Percentiles rank a stretch among this genome's conserved stretches.
phyloP scores from a whole-genome alignment of 1,284 basidiomycete genomes.

The Mixia osmundae region DNA sequence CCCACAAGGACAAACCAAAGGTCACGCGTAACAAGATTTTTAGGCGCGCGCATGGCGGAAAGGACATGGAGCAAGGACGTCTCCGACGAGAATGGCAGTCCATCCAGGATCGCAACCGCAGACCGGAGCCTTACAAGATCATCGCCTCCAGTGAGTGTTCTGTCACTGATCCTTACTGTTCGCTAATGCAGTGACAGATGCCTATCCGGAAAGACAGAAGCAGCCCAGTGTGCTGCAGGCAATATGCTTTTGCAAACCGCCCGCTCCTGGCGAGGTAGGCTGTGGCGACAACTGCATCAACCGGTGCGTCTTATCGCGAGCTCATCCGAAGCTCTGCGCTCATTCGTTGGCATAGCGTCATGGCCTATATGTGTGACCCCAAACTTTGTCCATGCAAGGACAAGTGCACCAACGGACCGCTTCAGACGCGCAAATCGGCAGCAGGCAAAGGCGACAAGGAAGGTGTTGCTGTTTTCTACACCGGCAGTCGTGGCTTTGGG shows the following conservation, averaged over 20 bases:
- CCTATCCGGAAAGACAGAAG: slow-evolving; percentile 7
- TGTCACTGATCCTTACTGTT: neutral
- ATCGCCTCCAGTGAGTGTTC: slow-evolving; percentile 19
- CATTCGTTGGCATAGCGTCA: slow-evolving; percentile 16
- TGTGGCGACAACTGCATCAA: slow-evolving; percentile 27
- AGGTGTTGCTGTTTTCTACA: slow-evolving; percentile 5
- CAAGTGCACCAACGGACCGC: slow-evolving; percentile 13
- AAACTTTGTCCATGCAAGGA: slow-evolving; percentile 25
- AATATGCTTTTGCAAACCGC: slow-evolving; percentile 23
- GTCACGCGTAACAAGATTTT: neutral
- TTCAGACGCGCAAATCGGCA: slow-evolving; percentile 18
- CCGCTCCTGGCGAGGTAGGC: slow-evolving; percentile 17
- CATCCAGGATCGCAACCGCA: too few species aligned
- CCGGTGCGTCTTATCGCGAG: slow-evolving; percentile 12
- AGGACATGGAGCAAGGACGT: too few species aligned
- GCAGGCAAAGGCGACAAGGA: slow-evolving; percentile 19
- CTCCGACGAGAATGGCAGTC: too few species aligned
- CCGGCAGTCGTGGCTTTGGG: slow-evolving; percentile 26
- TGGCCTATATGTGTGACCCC: slow-evolving; percentile 26
- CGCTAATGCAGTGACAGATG: slow-evolving; percentile 5
- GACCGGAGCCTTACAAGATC: slow-evolving; percentile 21
- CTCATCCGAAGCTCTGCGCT: neutral
- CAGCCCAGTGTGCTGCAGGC: slow-evolving; percentile 11
- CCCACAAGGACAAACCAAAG: neutral
- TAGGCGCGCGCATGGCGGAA: slow-evolving; percentile 4